A percentile compares a stretch with the other conserved stretches of the same genome.
These are phyloP conservation scores for Musa beccarii DNA, from an alignment of 176 grass and related monocot genomes.

Conservation along the genomic window DNA sequence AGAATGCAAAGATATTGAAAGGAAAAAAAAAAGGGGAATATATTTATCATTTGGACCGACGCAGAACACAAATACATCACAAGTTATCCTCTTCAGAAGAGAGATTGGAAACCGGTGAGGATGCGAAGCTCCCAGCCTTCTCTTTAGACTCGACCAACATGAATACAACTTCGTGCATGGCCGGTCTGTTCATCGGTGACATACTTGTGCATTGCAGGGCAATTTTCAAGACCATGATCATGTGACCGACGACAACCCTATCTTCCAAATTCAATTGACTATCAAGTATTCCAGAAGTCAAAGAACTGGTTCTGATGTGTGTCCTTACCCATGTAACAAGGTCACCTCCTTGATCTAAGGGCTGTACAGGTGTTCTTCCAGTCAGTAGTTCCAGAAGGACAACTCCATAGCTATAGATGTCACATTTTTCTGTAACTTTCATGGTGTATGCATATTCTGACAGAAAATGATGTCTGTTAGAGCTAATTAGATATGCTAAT, in stretches of 20 bases:
- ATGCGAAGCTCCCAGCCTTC: conserved; percentile 40
- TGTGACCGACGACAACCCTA: conserved; percentile 46
- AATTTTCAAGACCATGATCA: conserved; percentile 91
- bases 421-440: conserved; percentile 94
- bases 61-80: conserved; percentile 6
- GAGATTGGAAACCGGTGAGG: conserved; percentile 65
- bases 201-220: conserved; percentile 79
- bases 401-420: conserved; percentile 92
- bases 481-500: not conserved
- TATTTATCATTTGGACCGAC: not conserved
- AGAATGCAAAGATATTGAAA: not conserved
- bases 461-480: not conserved
- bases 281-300: conserved; percentile 61
- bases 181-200: conserved; percentile 71
- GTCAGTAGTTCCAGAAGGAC: conserved; percentile 88
- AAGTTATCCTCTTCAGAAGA: conserved; percentile 64
- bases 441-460: conserved; percentile 99
- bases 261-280: conserved; percentile 61
- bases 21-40: not conserved
- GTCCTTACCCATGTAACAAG: conserved; percentile 95
- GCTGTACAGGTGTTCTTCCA: conserved; percentile 73
- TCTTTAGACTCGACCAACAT: conserved; percentile 92
- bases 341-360: conserved; percentile 79
- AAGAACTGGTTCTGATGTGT: conserved; percentile 63
- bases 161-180: conserved; percentile 91